Evolutionary conservation across 306 rosid genomes (phyloP).

Genomic region (Neltuma alba): DNA sequence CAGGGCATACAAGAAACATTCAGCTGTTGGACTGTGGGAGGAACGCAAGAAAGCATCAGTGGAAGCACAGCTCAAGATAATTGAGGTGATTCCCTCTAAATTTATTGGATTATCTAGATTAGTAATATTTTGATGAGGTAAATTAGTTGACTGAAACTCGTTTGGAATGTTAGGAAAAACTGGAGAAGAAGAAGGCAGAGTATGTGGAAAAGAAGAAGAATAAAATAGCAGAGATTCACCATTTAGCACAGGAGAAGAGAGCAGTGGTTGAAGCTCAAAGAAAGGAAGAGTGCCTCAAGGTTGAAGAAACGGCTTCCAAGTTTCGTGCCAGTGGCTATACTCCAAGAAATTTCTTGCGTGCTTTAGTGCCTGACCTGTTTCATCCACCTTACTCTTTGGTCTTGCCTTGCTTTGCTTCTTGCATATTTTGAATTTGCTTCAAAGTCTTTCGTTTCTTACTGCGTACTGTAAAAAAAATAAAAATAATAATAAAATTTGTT

Average conservation of each 20-base stretch:
- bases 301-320: slow-evolving; percentile 74
- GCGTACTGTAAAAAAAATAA: background rate
- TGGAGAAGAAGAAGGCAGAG: slow-evolving; percentile 76
- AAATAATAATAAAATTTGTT: too few relatives aligned
- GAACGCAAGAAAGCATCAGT: slow-evolving; percentile 55
- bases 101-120: too few relatives aligned
- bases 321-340: slow-evolving; percentile 62
- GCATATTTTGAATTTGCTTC: background rate
- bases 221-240: slow-evolving; percentile 65
- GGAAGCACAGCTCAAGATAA: slow-evolving; percentile 64
- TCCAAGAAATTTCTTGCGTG: slow-evolving; percentile 67
- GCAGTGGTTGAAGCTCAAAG: slow-evolving; percentile 68
- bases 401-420: background rate
- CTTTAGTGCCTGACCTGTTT: slow-evolving; percentile 32
- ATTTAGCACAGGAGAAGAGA: slow-evolving; percentile 70
- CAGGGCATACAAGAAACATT: slow-evolving; percentile 68
- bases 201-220: slow-evolving; percentile 66
- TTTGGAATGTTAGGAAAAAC: slow-evolving; percentile 50
- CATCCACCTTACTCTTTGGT: background rate
- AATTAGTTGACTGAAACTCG: background rate
- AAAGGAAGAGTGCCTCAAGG: slow-evolving; percentile 59
- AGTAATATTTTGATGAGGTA: too few relatives aligned
- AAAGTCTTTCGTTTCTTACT: background rate
- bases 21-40: slow-evolving; percentile 77
- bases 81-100: slow-evolving; percentile 56